Evolutionary conservation across 805 yeast genomes (phyloP).

Genomic region (Lachancea quebecensis): DNA sequence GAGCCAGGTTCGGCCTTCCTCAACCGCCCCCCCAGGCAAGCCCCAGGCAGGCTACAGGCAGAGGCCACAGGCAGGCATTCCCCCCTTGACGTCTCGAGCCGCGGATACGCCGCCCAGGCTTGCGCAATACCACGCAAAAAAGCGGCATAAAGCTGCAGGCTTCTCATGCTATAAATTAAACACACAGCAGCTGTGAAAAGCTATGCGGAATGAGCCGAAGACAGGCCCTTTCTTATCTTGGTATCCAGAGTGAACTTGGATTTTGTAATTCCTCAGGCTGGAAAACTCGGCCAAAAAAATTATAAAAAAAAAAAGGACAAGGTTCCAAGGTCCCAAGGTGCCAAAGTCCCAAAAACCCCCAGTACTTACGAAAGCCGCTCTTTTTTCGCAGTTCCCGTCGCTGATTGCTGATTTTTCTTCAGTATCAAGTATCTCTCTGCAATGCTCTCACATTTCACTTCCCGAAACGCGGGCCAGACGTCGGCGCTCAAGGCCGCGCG

Average conservation of each 20-base stretch:
- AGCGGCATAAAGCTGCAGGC: no score
- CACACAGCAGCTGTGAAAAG: no score
- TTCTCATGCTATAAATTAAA: no score
- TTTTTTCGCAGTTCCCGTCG: not conserved
- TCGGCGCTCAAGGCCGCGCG: constrained; percentile 12
- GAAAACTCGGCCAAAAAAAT: not conserved
- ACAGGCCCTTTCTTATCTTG: no score
- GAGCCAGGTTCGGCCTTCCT: not conserved
- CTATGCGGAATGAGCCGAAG: no score
- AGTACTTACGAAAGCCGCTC: not conserved
- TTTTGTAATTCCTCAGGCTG: not conserved
- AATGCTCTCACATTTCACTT: constrained; percentile 2
- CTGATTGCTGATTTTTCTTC: not conserved
- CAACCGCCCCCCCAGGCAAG: no score
- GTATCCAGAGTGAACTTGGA: not conserved
- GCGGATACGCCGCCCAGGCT: no score
- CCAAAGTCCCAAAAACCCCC: no score
- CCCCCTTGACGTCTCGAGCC: no score
- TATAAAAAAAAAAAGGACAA: not conserved
- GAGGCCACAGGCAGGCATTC: no score
- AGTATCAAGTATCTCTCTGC: not conserved
- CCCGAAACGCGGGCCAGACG: constrained; percentile 1
- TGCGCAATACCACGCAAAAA: no score
- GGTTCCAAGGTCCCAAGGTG: not conserved
- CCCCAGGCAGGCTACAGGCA: no score